These are phyloP conservation scores for Iberis pinnata DNA, from an alignment of 345 rosid species.

Conservation along the genomic window DNA sequence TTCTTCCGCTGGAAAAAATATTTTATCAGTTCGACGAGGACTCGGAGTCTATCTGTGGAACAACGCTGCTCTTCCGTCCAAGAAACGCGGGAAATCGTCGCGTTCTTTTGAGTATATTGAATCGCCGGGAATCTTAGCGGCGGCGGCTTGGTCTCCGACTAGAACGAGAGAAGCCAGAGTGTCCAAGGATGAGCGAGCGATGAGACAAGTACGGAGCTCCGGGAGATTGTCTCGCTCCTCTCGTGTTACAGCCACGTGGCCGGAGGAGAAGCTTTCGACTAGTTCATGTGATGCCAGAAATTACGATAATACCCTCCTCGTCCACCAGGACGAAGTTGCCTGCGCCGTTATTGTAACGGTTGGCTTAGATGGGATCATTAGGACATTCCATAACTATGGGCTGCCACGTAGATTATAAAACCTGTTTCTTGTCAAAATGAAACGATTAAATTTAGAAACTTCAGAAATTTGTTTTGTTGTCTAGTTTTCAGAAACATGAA, in stretches of 20 bases:
- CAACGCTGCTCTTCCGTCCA: constrained; percentile 33
- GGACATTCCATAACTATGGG: constrained; percentile 72
- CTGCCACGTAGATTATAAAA: constrained; percentile 26
- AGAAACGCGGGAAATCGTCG: constrained; percentile 39
- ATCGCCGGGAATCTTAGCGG: constrained; percentile 54
- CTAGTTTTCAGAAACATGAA: no score
- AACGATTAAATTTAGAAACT: no score
- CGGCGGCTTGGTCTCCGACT: constrained; percentile 41
- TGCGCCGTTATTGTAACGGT: constrained; percentile 73
- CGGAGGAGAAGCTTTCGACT: constrained; percentile 68
- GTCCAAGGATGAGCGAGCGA: constrained; percentile 9
- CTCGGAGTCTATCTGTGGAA: constrained; percentile 71
- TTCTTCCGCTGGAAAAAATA: constrained; percentile 57
- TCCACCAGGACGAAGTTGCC: constrained; percentile 9
- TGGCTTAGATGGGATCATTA: constrained; percentile 61
- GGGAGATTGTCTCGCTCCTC: constrained; percentile 48
- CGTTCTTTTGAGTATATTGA: constrained; percentile 65
- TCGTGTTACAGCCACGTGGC: constrained; percentile 77
- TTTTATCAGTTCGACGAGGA: constrained; percentile 73
- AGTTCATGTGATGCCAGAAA: neutral
- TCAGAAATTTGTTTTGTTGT: no score
- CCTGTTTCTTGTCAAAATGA: no score
- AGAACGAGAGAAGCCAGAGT: constrained; percentile 3
- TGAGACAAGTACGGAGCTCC: constrained; percentile 42
- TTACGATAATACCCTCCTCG: neutral